Evolutionary conservation across 2,329 filamentous ascomycete genomes (phyloP).

Genomic region (Alternaria brassicicola): DNA sequence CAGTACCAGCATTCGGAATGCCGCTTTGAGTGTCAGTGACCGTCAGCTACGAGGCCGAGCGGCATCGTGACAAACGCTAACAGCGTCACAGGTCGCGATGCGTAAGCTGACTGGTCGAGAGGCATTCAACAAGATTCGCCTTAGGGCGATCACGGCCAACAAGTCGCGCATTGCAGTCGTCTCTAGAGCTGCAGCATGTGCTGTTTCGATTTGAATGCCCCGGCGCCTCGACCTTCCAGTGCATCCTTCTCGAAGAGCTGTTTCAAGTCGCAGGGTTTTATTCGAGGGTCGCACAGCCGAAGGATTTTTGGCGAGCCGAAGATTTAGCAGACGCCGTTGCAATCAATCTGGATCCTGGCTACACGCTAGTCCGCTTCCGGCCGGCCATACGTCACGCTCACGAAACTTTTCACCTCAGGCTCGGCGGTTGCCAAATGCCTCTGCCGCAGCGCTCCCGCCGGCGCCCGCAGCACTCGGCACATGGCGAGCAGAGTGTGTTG

Average conservation of each 20-base stretch:
- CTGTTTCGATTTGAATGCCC: conserved; percentile 18
- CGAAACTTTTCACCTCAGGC: conserved; percentile 20
- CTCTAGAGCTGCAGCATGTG: conserved; percentile 16
- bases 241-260: conserved; percentile 18
- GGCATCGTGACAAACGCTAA: conserved; percentile 21
- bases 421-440: conserved; percentile 6
- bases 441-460: not conserved
- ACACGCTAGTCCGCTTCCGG: conserved; percentile 1
- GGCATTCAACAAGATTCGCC: conserved; percentile 20
- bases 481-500: not conserved
- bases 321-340: conserved; percentile 21
- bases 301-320: conserved; percentile 13
- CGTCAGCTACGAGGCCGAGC: conserved; percentile 18
- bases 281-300: conserved; percentile 18
- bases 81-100: conserved; percentile 8
- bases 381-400: conserved; percentile 22
- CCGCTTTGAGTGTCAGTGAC: conserved; percentile 30
- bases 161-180: conserved; percentile 10
- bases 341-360: conserved; percentile 13
- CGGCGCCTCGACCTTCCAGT: conserved; percentile 12
- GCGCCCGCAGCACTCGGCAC: not conserved
- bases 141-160: conserved; percentile 6
- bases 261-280: conserved; percentile 20
- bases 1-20: conserved; percentile 30
- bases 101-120: conserved; percentile 29